Evolutionary conservation across 2,329 filamentous ascomycete species (phyloP).

Genomic region (Podosphaera fusca): DNA sequence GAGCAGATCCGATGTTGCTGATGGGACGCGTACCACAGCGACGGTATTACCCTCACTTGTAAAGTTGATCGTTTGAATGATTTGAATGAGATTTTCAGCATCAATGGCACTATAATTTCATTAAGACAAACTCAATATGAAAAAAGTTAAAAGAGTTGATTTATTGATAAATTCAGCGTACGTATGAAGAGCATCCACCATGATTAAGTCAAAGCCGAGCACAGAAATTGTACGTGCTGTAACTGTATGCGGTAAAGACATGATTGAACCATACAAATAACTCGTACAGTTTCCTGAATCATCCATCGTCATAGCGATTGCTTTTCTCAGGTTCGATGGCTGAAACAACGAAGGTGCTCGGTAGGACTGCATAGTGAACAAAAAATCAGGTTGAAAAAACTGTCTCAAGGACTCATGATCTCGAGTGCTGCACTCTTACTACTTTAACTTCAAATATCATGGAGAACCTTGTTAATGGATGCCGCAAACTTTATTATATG

Average conservation of each 20-base stretch:
- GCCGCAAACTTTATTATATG: no score
- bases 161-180: not conserved
- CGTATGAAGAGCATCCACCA: not conserved
- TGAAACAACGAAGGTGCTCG: not conserved
- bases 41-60: conserved; percentile 1
- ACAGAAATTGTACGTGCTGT: not conserved
- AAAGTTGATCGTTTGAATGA: not conserved
- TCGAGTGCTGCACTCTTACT: no score
- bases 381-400: no score
- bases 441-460: no score
- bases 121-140: no score
- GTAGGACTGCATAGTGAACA: not conserved
- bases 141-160: no score
- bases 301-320: not conserved
- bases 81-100: conserved; percentile 1
- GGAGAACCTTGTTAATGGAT: no score
- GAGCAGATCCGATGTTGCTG: not conserved
- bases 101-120: not conserved
- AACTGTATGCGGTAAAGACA: not conserved
- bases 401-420: no score
- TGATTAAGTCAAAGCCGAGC: not conserved
- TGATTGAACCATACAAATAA: not conserved
- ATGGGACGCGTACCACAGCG: not conserved
- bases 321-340: not conserved
- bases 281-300: not conserved